Conservation (phyloP, 345 rosid species). For the Citrus trifoliata region DNA sequence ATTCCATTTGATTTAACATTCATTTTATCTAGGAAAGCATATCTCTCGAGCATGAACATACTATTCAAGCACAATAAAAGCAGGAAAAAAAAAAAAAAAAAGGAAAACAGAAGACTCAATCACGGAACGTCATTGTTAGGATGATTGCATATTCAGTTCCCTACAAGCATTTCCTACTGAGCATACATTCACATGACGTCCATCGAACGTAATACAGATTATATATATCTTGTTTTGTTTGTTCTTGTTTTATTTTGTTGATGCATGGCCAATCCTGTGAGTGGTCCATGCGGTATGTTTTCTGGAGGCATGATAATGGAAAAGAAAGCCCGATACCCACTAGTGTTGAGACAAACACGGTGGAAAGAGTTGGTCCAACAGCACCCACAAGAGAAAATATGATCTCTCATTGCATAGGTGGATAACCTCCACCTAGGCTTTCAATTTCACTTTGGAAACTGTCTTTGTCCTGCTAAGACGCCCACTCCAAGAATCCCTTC, state of each 20-base stretch:
- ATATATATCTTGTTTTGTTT: not conserved
- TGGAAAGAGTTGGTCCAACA: slow-evolving; percentile 3
- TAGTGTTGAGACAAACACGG: not conserved
- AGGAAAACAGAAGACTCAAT: not conserved
- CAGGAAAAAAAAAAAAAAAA: not conserved
- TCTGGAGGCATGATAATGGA: not conserved
- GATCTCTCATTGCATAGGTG: not conserved
- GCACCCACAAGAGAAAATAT: not conserved
- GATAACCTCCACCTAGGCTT: not conserved
- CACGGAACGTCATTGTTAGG: not conserved
- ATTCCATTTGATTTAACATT: not conserved
- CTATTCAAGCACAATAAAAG: not conserved
- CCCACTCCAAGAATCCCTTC: not conserved
- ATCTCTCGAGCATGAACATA: not conserved
- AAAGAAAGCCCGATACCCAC: slow-evolving; percentile 5
- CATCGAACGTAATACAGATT: not conserved
- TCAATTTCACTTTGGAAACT: not conserved
- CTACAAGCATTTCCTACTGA: not conserved
- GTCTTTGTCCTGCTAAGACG: not conserved
- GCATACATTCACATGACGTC: slow-evolving; percentile 9
- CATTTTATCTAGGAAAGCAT: not conserved
- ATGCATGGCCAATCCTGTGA: not conserved
- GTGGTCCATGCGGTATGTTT: slow-evolving; percentile 14
- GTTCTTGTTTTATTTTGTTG: not conserved
- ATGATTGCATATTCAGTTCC: not conserved